Base-by-base conservation (phyloP, 192 early-diverging fungal genomes). In the Ramicandelaber brevisporus region DNA sequence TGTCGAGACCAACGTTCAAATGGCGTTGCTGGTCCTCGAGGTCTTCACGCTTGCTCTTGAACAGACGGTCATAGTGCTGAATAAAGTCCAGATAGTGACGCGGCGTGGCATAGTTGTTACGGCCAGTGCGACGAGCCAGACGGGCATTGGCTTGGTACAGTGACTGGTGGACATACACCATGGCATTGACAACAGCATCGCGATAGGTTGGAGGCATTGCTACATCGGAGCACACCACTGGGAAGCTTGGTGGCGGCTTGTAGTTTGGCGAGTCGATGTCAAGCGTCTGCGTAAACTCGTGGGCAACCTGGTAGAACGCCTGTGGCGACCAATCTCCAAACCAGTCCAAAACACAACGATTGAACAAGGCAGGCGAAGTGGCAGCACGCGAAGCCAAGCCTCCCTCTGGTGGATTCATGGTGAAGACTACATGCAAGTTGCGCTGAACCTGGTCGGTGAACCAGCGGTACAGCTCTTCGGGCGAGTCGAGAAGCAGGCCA, bases 301-400 rank as follows among this genome's bases (percentile, higher is more conserved):
- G 69, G 17, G 85, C 92, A 16, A 99, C 95, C 58, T 97, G 95
- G 65, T 68, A 90, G 48, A 99, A 81, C 1, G 89, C 92, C 44
- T 92, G 84, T 43, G 87, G 76, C 0, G 83, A 71, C 92, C 92
- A 97, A 48, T 97, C 95, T 29, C 92, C 95, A 28, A 96, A 92
- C 92, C 95, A 97, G 57, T 99, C 86, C 15, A 99, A 53, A 24
- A 99, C 95, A 57, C 95, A 99, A 43, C 95, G 83, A 45, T 99
- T 99, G 72, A 99, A 99, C 51, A 99, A 63, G 9, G 95, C 95
- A 18, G 95, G 95, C 6, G 87, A 93, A 3, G 92, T 96, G 10
- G 95, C 89, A 0, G 90, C 86, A 17, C 87, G 73, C 11, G 74
- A 71, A 2, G 79, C 83, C 11, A 97, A 57, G 14, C 80, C 87